Conservation (phyloP, 176 grass and related monocot genomes). For the Bonia amplexicaulis region DNA sequence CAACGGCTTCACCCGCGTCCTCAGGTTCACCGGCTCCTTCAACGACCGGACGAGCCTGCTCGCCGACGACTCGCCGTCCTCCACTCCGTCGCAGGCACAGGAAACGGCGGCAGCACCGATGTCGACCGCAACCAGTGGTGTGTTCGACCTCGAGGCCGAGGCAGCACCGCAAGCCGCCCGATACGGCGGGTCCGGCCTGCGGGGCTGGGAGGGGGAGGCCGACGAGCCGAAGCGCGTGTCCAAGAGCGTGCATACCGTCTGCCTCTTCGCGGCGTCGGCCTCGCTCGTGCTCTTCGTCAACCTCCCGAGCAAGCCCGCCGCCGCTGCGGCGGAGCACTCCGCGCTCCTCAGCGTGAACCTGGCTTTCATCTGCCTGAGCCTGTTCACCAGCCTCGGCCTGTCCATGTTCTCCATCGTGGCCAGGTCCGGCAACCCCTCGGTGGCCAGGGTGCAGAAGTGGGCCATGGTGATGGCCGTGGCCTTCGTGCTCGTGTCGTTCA, state of each 20-base stretch:
- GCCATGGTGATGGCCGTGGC: conserved; percentile 21
- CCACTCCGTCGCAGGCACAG: neutral
- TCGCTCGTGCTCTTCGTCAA: conserved; percentile 17
- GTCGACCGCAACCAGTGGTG: neutral
- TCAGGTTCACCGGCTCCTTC: conserved; percentile 25
- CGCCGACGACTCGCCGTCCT: neutral
- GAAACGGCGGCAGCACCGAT: neutral
- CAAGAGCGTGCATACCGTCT: conserved; percentile 13
- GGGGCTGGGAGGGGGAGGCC: neutral
- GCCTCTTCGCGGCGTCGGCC: conserved; percentile 19
- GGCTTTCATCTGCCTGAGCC: neutral
- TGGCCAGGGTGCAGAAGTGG: conserved; percentile 19
- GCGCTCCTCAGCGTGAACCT: neutral
- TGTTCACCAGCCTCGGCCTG: conserved; percentile 33
- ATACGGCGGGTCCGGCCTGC: neutral
- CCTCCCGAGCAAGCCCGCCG: neutral
- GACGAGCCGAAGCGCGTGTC: conserved; percentile 17
- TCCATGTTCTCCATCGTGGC: conserved; percentile 29
- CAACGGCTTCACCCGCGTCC: neutral
- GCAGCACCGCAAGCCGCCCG: neutral
- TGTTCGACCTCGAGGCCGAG: conserved; percentile 8
- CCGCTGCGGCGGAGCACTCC: neutral
- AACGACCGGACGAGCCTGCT: conserved; percentile 21
- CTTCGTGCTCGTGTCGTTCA: neutral
- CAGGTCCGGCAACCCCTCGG: neutral